Base-by-base conservation (phyloP, 768 basidiomycete genomes). In the Solioccasus polychromus region DNA sequence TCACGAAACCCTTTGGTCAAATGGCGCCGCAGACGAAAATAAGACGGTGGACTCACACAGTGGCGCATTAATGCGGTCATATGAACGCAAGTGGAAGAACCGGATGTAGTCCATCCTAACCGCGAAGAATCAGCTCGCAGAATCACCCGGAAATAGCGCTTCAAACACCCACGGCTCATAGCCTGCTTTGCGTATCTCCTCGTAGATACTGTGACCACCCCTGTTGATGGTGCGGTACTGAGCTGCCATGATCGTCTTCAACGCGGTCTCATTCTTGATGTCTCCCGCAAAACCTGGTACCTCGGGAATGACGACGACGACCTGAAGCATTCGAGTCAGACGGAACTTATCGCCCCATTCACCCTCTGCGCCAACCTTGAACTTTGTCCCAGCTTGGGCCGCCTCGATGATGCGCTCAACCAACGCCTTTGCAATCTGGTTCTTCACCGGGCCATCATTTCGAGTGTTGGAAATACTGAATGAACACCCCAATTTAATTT, bases 31-130 rank as follows among this genome's bases (percentile, higher is more conserved):
- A 29, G 14, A 45, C 14, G 10, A 35, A 32, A 22, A 19, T 22
- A 28, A 0, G n/a, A 11, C 19, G 25, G 5, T 24, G 12, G 5
- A 62, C 77, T 58, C 49, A 83, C 83, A 68, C 51, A 70, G 63
- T 2, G 89, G 86, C 0, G 85, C 83, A 58, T 92, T 93, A 59
- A 94, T 89, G 20, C 93, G 75, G 60, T 97, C 94, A 61, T 94
- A 99, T 1, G 85, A 72, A 24, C 96, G 79, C 20, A 99, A 75
- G 68, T 98, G 92, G 70, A 89, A 97, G 75, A 96, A 92, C 10
- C 84, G 78, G 55, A 96, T 88, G 61, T 86, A 93, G 46, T 93
- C 83, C 68, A 71, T 57, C n/a, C 90, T 91, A 50, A 37, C 14
- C 32, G 41, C 17, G 26, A 37, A 28, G 14, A 19, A 36, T 17